Evolutionary conservation across 164 flowering plant species (phyloP), one percentile per base, ranked within the genome.

Genomic region (Litsea cubeba): DNA sequence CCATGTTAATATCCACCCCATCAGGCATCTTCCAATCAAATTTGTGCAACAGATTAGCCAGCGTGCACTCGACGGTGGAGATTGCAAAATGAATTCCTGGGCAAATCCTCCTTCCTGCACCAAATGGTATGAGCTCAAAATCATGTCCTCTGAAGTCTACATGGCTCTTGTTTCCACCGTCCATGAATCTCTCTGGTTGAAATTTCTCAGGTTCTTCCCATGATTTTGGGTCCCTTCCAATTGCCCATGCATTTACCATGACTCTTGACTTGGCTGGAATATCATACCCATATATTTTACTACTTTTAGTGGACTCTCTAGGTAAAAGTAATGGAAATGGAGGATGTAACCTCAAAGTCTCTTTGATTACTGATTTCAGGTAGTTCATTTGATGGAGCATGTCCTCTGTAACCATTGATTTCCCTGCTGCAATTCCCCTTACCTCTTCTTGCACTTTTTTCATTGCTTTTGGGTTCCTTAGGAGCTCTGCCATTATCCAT

Each of bases 1-100:
- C 74, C 93, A 88, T 90, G 76, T 88, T 88, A 24, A 91, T 63
- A 58, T 91, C 93, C 90, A 87, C 87, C 28, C 94, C 96, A 49
- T 88, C 87, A 0, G 97, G 94, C 66, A 74, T 15, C 46, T 69
- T 71, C 76, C 71, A 68, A 5, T 74, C 72, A 58, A 74, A 74
- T 15, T 2, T 7, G 2, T 91, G 91, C 2, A 91, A 82, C 2
- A 93, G 79, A 71, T 87, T 83, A 3, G 87, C 92, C 76, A 91
- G 17, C 3, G 65, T 40, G 15, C 68, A 72, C 57, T 74, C 46
- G 5, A 68, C 18, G 17, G 12, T 49, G 17, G 67, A 12, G 3
- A 40, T 30, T 5, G 69, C 58, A 22, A 32, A 74, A 3, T 18
- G 18, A 50, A 74, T 68, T 32, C 76, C 72, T 6, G 76, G 76